phyloP scores from a whole-genome alignment of 208 protist genomes.

The Wallacemonas sp. region DNA sequence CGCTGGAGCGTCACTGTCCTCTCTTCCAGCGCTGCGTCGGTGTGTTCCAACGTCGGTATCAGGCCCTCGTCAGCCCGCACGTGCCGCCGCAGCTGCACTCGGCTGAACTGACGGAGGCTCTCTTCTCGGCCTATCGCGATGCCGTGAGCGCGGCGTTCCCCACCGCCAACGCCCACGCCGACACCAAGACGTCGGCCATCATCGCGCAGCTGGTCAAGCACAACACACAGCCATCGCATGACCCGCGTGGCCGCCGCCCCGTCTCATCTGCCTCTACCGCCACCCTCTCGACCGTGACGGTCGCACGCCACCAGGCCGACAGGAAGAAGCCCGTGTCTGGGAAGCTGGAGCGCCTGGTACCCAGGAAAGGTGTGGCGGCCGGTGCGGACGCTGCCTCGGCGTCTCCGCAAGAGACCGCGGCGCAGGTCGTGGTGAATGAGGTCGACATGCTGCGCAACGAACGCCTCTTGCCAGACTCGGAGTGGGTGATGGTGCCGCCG shows the following conservation, averaged over 20 bases:
- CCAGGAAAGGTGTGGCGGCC: too few species aligned
- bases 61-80: neutral
- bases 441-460: neutral
- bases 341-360: too few species aligned
- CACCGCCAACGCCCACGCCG: neutral
- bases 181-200: neutral
- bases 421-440: constrained; percentile 2
- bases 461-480: neutral
- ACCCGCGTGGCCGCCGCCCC: neutral
- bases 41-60: neutral
- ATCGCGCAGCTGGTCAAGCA: neutral
- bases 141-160: neutral
- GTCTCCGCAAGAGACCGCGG: too few species aligned
- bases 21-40: constrained; percentile 2
- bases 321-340: too few species aligned
- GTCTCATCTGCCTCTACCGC: neutral
- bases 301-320: neutral
- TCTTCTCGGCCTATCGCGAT: neutral
- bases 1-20: neutral
- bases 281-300: neutral
- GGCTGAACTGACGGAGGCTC: neutral
- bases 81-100: neutral
- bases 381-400: too few species aligned
- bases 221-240: neutral
- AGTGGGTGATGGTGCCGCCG: neutral